Evolutionary conservation across 345 rosid species (phyloP).

Genomic region (Lumnitzera littorea): DNA sequence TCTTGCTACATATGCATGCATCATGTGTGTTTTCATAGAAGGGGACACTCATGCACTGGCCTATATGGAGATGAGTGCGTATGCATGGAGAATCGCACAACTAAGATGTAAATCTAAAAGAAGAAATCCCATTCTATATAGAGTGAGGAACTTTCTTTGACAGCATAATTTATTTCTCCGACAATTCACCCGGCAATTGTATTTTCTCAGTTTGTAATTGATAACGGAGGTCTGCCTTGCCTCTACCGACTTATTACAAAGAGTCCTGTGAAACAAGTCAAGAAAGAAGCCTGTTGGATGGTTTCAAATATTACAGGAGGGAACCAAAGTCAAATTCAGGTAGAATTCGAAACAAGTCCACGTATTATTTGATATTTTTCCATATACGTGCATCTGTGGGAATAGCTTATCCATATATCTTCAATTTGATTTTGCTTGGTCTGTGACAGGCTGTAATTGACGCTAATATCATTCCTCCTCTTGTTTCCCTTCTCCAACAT

Average conservation of each 20-base stretch:
- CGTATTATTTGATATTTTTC: not conserved
- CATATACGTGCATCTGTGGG: not conserved
- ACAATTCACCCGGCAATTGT: not conserved
- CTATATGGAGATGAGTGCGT: not conserved
- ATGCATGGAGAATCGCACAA: not conserved
- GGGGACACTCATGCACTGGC: not conserved
- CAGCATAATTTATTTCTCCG: too few species aligned
- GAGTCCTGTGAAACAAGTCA: constrained; percentile 57
- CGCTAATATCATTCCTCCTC: constrained; percentile 27
- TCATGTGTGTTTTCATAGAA: too few species aligned
- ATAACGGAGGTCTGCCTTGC: constrained; percentile 51
- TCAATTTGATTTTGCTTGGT: not conserved
- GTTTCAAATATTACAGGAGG: constrained; percentile 84
- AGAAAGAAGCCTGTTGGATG: constrained; percentile 84
- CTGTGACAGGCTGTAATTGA: constrained; percentile 28
- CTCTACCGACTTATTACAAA: constrained; percentile 53
- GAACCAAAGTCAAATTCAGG: constrained; percentile 38
- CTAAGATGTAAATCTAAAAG: not conserved
- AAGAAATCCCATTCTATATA: not conserved
- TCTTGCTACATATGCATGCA: too few species aligned
- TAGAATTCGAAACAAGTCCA: not conserved
- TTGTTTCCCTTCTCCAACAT: constrained; percentile 32
- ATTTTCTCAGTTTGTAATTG: constrained; percentile 57
- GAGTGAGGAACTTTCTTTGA: not conserved
- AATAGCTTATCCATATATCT: not conserved